Percentiles rank a stretch among this genome's conserved stretches.
Evolutionary conservation across 495 filamentous ascomycete species (phyloP).

Genomic region (Lasiosphaeria hispida): DNA sequence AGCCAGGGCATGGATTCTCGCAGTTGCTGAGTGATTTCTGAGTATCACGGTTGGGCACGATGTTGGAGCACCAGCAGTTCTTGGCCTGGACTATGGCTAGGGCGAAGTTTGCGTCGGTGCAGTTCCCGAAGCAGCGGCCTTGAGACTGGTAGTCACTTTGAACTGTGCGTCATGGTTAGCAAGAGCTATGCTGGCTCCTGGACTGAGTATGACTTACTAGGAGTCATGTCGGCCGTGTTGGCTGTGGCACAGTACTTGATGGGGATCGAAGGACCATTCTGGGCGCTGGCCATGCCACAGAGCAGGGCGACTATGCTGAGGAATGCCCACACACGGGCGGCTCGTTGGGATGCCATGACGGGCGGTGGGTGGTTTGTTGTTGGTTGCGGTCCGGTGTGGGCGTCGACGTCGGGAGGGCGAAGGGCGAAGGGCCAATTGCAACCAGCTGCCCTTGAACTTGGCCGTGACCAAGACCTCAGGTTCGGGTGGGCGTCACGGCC

Average conservation of each 20-base stretch:
- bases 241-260: conserved; percentile 41
- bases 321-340: conserved; percentile 23
- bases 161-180: conserved; percentile 25
- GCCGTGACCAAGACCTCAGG: not conserved
- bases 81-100: conserved; percentile 40
- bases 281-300: conserved; percentile 7
- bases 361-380: conserved; percentile 1
- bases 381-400: not conserved
- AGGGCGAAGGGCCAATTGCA: not conserved
- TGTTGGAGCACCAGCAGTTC: conserved; percentile 46
- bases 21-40: conserved; percentile 36
- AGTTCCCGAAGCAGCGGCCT: conserved; percentile 43
- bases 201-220: conserved; percentile 27
- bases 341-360: conserved; percentile 23
- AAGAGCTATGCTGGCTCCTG: not conserved
- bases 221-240: conserved; percentile 38
- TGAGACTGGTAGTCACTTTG: conserved; percentile 44
- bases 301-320: conserved; percentile 18
- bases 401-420: not conserved
- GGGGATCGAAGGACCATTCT: conserved; percentile 26
- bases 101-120: conserved; percentile 30
- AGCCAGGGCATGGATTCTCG: conserved; percentile 40
- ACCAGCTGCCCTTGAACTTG: conserved; percentile 1
- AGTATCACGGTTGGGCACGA: conserved; percentile 29
- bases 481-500: conserved; percentile 2